A percentile compares a stretch with the other conserved stretches of the same genome.
Evolutionary conservation across 306 rosid genomes (phyloP).

Genomic region (Dryas octopetala): DNA sequence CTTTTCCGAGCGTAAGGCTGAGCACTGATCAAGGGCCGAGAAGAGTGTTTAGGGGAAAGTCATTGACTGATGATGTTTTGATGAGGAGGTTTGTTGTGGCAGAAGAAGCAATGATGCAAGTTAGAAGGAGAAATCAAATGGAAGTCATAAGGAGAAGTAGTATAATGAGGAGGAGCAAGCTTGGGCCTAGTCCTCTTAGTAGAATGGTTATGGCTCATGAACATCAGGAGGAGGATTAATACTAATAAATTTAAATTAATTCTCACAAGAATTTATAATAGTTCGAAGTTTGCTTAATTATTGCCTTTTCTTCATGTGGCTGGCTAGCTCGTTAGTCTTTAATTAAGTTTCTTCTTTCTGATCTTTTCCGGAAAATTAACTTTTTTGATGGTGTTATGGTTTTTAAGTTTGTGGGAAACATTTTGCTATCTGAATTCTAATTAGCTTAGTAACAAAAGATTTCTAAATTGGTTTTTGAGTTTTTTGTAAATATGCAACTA

Average conservation of each 20-base stretch:
- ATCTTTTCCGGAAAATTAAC: too few species aligned
- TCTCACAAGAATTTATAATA: too few species aligned
- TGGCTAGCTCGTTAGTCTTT: too few species aligned
- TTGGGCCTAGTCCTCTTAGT: slow-evolving; percentile 88
- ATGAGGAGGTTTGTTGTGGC: slow-evolving; percentile 89
- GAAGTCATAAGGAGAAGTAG: slow-evolving; percentile 72
- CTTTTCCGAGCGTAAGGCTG: slow-evolving; percentile 39
- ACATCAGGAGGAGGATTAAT: slow-evolving; percentile 2
- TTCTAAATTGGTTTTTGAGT: too few species aligned
- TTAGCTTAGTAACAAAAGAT: too few species aligned
- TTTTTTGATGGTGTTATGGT: too few species aligned
- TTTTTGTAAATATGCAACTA: too few species aligned
- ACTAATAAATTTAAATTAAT: not conserved
- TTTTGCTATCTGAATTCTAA: too few species aligned
- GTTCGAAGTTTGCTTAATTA: too few species aligned
- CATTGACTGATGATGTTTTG: slow-evolving; percentile 84
- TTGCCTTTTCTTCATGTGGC: too few species aligned
- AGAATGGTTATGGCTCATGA: slow-evolving; percentile 63
- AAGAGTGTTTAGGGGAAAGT: slow-evolving; percentile 79
- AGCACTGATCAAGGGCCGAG: slow-evolving; percentile 59
- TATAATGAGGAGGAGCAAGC: slow-evolving; percentile 60
- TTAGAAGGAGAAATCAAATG: slow-evolving; percentile 84
- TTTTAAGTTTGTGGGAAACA: too few species aligned
- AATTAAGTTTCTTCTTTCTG: too few species aligned
- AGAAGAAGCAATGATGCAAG: slow-evolving; percentile 98